Percentiles rank a stretch among this genome's conserved stretches.
phyloP scores from a whole-genome alignment of 169 alveolate genomes.

The Plasmodium cynomolgi region DNA sequence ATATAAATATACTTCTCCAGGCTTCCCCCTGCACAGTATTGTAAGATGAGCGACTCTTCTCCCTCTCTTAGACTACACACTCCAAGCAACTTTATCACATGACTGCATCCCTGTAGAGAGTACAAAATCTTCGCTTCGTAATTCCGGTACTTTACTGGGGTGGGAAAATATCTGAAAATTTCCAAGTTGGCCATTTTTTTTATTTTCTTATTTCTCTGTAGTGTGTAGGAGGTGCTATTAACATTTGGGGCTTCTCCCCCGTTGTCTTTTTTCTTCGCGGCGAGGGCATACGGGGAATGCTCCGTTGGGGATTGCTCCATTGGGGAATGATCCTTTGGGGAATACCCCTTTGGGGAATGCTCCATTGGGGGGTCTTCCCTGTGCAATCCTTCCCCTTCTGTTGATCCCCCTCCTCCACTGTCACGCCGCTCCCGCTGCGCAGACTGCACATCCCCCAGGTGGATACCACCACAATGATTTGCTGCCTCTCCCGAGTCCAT shows the following conservation, averaged over 20 bases:
- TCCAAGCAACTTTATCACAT: conserved; percentile 77
- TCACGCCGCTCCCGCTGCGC: neutral
- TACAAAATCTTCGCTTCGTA: conserved; percentile 79
- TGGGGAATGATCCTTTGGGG: too few species aligned
- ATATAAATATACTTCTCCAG: conserved; percentile 76
- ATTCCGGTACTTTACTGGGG: conserved; percentile 79
- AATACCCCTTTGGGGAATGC: neutral
- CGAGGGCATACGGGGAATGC: neutral
- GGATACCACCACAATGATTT: neutral
- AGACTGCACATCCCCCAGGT: neutral
- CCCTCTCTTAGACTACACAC: conserved; percentile 76
- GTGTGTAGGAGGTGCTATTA: conserved; percentile 24
- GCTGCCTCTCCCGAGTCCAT: neutral
- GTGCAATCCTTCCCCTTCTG: neutral
- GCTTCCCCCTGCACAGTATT: conserved; percentile 81
- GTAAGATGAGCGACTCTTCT: conserved; percentile 75
- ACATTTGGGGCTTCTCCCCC: neutral
- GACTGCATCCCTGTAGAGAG: conserved; percentile 55
- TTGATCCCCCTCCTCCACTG: neutral
- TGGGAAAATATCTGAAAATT: conserved; percentile 77
- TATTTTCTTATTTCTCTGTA: conserved; percentile 75
- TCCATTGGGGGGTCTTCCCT: neutral
- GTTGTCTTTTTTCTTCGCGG: neutral
- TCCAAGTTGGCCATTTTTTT: conserved; percentile 69
- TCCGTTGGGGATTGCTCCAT: too few species aligned